Evolutionary conservation across 2,329 filamentous ascomycete species (phyloP), one percentile per base, ranked within the genome.

Genomic region (Cladophialophora carrionii): DNA sequence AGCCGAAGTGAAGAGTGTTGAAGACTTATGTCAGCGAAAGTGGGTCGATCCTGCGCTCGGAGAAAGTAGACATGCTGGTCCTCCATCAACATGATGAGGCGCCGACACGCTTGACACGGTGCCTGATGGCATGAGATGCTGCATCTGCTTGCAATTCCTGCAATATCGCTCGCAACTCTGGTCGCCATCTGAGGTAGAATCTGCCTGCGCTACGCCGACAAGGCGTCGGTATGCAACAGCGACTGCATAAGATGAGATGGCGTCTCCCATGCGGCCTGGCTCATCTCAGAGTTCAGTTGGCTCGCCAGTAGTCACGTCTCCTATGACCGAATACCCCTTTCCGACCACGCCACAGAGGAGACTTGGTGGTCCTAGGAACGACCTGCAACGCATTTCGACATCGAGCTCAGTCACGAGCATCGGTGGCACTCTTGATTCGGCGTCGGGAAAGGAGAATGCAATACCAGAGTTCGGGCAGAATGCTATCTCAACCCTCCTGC

Each of bases 401-500:
- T 89, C 93, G 52, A 96, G 92, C 81, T 97, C 94, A 24, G 87
- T 94, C 71, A 87, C 89, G 74, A 97, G 93, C 34, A 87, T 96
- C 75, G 92, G 92, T 67, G 92, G 92, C n/a, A 84, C 87, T 41
- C 80, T 96, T 66, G 92, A 96, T 74, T 87, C 86, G 8, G 85
- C 86, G n/a, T 80, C 84, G 1, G 81, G 74, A 46, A 62, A 61
- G 24, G 58, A 65, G 65, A 78, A 83, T 66, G 83, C 88, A 17
- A 82, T 88, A 72, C 83, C 81, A 57, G 92, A 96, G 77, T 86
- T 87, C n/a, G 87, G 89, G 10, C 90, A 93, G 72, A 97, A 96
- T 85, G 92, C 95, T 67, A 98, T 98, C 72, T 96, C 93, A 8
- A 96, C 92, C 1, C 84, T 98, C n/a, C 85, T 98, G 3, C 91